Evolutionary conservation across 2,329 filamentous ascomycete genomes (phyloP).

Genomic region (Ophiostoma himal-ulmi): DNA sequence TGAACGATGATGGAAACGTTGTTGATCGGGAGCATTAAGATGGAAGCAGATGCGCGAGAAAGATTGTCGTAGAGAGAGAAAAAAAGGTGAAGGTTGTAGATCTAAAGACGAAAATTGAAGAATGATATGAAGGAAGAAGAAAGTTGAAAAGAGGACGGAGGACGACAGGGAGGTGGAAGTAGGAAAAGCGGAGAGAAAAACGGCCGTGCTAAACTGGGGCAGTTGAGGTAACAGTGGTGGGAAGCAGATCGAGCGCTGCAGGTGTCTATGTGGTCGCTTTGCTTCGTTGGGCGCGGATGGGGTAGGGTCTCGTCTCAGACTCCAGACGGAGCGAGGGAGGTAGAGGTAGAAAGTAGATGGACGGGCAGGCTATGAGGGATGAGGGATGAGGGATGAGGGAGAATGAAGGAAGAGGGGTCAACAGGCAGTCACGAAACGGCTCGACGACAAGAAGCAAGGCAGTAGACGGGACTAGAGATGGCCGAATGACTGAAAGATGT

Average conservation of each 20-base stretch:
- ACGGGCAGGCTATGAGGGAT: background rate
- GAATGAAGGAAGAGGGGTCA: background rate
- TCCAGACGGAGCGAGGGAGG: background rate
- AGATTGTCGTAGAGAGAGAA: background rate
- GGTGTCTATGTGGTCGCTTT: constrained; percentile 11
- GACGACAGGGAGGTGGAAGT: background rate
- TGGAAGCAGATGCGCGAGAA: background rate
- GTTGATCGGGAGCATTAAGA: background rate
- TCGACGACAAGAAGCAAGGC: background rate
- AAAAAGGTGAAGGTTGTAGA: background rate
- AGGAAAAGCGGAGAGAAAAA: constrained; percentile 11
- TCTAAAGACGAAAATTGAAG: background rate
- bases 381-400: background rate
- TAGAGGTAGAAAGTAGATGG: background rate
- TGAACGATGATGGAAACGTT: background rate
- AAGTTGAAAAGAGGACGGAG: constrained; percentile 11
- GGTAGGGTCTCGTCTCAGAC: constrained; percentile 15
- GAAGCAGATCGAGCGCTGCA: background rate
- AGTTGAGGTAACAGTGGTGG: constrained; percentile 1
- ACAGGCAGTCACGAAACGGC: constrained; percentile 10
- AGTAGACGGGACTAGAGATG: background rate
- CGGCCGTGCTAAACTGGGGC: constrained; percentile 18
- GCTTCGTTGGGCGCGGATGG: constrained; percentile 18
- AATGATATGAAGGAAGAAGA: constrained; percentile 2
- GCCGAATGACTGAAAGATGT: background rate